These are phyloP conservation scores for Vickermania spadyakhi DNA, from an alignment of 208 protist species.

Conservation along the genomic window DNA sequence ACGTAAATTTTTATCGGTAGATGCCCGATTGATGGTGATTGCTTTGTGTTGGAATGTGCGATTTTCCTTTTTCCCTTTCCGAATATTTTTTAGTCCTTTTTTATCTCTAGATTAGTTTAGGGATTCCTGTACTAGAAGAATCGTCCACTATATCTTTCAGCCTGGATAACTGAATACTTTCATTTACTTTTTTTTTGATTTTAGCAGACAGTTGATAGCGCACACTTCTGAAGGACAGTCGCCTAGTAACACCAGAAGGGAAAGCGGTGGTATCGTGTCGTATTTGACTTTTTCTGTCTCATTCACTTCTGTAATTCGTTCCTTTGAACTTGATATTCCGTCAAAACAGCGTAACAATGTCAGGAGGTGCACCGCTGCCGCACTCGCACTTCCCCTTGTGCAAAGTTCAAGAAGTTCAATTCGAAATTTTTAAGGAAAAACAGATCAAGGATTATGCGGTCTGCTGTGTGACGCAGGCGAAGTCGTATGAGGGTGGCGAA, in stretches of 20 bases:
- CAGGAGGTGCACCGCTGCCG: slow-evolving; percentile 62
- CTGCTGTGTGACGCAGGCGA: slow-evolving; percentile 70
- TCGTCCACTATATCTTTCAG: background rate
- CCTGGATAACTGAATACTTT: background rate
- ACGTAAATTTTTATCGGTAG: too few species aligned
- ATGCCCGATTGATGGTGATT: background rate
- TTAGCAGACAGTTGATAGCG: background rate
- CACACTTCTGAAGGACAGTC: background rate
- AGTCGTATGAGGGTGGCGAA: slow-evolving; percentile 75
- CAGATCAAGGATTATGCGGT: slow-evolving; percentile 86
- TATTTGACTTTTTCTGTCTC: too few species aligned
- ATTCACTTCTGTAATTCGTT: too few species aligned
- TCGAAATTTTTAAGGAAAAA: slow-evolving; percentile 81
- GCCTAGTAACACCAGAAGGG: background rate
- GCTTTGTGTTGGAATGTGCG: too few species aligned
- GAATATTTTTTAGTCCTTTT: too few species aligned
- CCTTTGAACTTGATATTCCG: too few species aligned
- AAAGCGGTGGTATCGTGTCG: background rate
- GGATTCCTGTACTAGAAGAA: background rate
- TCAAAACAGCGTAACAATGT: too few species aligned
- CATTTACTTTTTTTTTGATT: slow-evolving; percentile 5
- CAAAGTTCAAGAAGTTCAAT: slow-evolving; percentile 73
- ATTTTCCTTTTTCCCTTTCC: too few species aligned
- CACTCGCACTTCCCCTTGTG: slow-evolving; percentile 73
- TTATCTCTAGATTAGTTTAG: too few species aligned